Base-by-base conservation (phyloP, 2,329 filamentous ascomycete species). In the Colletotrichum cereale region DNA sequence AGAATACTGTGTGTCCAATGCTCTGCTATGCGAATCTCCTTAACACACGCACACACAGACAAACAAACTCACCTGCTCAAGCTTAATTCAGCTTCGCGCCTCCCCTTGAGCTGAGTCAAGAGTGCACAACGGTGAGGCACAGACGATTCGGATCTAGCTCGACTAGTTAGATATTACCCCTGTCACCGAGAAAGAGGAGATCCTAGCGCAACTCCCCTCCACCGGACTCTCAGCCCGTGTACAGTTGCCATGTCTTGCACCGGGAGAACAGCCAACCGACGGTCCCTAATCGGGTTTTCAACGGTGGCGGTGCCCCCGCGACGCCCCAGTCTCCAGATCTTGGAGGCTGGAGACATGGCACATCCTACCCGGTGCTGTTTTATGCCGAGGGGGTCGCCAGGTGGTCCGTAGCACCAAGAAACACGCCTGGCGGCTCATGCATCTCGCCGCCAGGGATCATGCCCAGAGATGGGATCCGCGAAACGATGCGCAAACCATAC, bases 261-360 rank as follows among this genome's bases (percentile, higher is more conserved):
- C 68, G 65, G 68, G 68, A 60, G 40, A 48, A 31, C n/a, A 38
- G 52, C 42, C 42, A 63, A 60, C 68, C 65, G 65, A 68, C 44
- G 29, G 36, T 47, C 53, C 58, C 44, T 63, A 65, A 21, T 65
- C 52, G 18, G 36, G 53, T 56, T 50, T 44, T 18, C 56, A 56
- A 40, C 2, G 5, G n/a, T 55, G 24, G 26, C 18, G 34, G 40
- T 29, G 26, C 38, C 7, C 34, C 42, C 36, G 52, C 52, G 53
- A 40, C 58, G 29, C 52, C 65, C 58, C 67, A 44, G 42, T n/a
- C 18, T 44, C 42, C 42, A 26, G 67, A 44, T 62, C 50, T 57
- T 26, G 31, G n/a, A 44, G 48, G 42, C 50, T 34, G 42, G 21
- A 57, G 50, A 31, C 36, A n/a, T 24, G 29, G 38, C 38, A 24